Base-by-base conservation (phyloP, 1,284 basidiomycete species). In the Pterulicium gracile region DNA sequence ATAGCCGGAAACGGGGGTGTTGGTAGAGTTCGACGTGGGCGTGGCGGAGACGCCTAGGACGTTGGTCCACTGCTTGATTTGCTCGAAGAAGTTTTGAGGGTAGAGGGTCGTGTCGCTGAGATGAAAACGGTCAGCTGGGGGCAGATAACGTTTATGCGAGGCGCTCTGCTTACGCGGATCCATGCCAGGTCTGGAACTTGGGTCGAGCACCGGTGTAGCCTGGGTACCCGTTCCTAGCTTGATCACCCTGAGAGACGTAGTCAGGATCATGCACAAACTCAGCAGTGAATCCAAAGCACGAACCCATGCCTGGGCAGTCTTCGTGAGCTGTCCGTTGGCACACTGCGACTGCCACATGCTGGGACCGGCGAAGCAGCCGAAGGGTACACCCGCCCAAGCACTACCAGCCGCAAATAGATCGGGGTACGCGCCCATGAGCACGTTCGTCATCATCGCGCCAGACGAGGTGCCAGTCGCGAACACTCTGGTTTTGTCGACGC, bases 381-480 rank as follows among this genome's bases (percentile, higher is more conserved):
- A 75, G 2, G 75, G 66, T 17, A 78, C 76, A 45, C 76, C 75
- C 24, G 72, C 70, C 59, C 67, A 72, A 14, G 64, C 68, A 20
- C 67, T 55, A 14, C 69, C 74, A 3, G 72, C 75, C 39, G 58
- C 54, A 62, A 75, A 74, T 44, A 79, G 53, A 46, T 78, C 71
- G 3, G 76, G 75, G 58, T 79, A 79, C 4, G 72, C 68, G 34
- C 72, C 75, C 42, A 61, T 58, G 15, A 76, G 62, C 19, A 77
- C 75, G 54, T 70, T 73, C 44, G 75, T 76, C 75, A 78, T 77
- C 75, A 79, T 78, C 4, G 73, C 75, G 45, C 75, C 75, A 5
- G 73, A 76, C 4, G 70, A 73, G 1, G 67, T 66, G 17, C 75
- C 75, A 42, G 70, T 73, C 24, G 64, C 67, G 55, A 69, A 77